phyloP scores from a whole-genome alignment of 2,329 filamentous ascomycete species.

The Calycina marina region DNA sequence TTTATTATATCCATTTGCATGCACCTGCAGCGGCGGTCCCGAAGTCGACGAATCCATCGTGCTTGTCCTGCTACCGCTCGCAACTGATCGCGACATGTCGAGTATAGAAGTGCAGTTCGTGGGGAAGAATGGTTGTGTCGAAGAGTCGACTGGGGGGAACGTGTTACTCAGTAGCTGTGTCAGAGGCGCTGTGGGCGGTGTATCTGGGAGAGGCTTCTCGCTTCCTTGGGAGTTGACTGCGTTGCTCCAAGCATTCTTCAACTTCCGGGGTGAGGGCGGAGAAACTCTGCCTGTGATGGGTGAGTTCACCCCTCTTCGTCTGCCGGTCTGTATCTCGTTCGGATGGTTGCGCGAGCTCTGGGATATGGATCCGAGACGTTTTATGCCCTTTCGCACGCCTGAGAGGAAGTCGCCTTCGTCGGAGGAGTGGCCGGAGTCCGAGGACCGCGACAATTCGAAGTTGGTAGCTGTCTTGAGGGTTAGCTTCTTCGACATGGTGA shows the following conservation, averaged over 20 bases:
- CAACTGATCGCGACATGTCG: conserved; percentile 14
- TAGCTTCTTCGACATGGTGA: conserved; percentile 21
- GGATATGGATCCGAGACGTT: conserved; percentile 20
- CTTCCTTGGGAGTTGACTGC: conserved; percentile 10
- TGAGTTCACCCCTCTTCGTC: conserved; percentile 4
- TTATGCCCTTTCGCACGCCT: conserved; percentile 20
- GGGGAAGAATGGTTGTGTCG: too few species aligned
- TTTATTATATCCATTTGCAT: conserved; percentile 13
- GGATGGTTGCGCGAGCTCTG: conserved; percentile 11
- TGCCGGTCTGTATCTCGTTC: conserved; percentile 12
- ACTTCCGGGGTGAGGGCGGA: neutral
- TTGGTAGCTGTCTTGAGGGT: conserved; percentile 18
- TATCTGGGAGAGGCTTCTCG: conserved; percentile 21
- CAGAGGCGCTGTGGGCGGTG: conserved; percentile 15
- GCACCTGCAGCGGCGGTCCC: conserved; percentile 10
- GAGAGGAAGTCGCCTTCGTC: conserved; percentile 13
- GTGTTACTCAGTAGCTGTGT: conserved; percentile 7
- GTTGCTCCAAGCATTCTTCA: conserved; percentile 17
- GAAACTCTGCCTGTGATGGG: neutral
- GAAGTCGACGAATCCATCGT: conserved; percentile 22
- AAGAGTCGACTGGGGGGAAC: too few species aligned
- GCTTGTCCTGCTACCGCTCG: conserved; percentile 18
- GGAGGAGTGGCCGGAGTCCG: conserved; percentile 13
- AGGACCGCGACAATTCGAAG: conserved; percentile 14
- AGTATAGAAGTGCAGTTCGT: conserved; percentile 13